Conservation (phyloP, 441 rosid genomes). For the Jatropha multifida region DNA sequence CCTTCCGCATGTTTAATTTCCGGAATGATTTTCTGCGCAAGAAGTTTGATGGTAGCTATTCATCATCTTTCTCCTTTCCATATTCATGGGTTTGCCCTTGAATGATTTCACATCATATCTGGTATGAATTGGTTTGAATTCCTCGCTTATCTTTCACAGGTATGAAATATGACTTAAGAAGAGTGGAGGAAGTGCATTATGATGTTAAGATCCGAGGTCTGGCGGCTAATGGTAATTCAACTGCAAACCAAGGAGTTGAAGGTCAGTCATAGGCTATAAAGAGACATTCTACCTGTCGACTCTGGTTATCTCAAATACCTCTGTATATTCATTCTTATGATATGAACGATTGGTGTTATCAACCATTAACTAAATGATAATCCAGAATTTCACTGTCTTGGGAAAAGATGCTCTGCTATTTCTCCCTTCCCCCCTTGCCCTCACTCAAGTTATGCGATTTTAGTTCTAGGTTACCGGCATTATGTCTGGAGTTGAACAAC, state of each 20-base stretch:
- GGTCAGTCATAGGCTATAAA: conserved; percentile 28
- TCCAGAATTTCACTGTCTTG: not conserved
- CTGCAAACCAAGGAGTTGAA: conserved; percentile 36
- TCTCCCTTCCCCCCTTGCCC: not conserved
- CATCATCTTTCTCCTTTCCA: not conserved
- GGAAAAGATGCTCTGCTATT: not conserved
- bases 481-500: not conserved
- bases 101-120: not conserved
- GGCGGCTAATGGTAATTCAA: conserved; percentile 42
- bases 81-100: not conserved
- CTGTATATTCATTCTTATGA: not conserved
- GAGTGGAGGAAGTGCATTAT: conserved; percentile 80
- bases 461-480: not conserved
- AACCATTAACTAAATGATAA: not conserved
- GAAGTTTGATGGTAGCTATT: conserved; percentile 77
- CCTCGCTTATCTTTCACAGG: conserved; percentile 37
- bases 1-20: conserved; percentile 92
- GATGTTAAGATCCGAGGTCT: conserved; percentile 88
- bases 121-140: conserved; percentile 6
- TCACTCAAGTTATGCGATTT: not conserved
- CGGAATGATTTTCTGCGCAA: conserved; percentile 95
- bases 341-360: not conserved
- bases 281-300: not conserved
- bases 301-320: not conserved
- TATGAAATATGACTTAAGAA: conserved; percentile 76